These are phyloP conservation scores for Globisporangium abappressorium DNA, from an alignment of 352 stramenopile genomes.

Conservation along the genomic window DNA sequence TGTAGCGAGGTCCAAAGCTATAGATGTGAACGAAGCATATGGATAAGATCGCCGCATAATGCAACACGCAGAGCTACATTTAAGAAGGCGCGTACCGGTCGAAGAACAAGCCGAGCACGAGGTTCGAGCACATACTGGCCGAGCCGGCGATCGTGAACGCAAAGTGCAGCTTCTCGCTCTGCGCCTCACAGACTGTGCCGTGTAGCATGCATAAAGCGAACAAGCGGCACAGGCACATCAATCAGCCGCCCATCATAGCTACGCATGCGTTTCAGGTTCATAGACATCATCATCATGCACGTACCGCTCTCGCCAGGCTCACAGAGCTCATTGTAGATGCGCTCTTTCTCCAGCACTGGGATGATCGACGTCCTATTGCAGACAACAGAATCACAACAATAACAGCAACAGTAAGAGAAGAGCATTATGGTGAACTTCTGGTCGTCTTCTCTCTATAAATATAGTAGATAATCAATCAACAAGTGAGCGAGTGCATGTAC, in stretches of 20 bases:
- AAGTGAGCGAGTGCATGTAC: neutral
- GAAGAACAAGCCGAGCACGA: constrained; percentile 58
- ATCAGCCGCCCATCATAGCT: neutral
- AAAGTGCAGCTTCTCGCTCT: constrained; percentile 58
- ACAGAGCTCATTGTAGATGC: constrained; percentile 59
- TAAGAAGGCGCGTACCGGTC: constrained; percentile 25
- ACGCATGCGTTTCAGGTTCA: neutral
- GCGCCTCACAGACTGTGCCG: constrained; percentile 38
- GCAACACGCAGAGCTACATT: neutral
- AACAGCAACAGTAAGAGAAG: constrained; percentile 4
- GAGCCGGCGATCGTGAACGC: constrained; percentile 60
- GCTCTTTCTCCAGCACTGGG: constrained; percentile 54
- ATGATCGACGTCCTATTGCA: constrained; percentile 48
- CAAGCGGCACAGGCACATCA: neutral
- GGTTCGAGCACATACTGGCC: constrained; percentile 62
- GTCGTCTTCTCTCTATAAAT: neutral
- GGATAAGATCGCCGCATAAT: neutral
- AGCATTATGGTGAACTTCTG: neutral
- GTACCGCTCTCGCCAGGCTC: constrained; percentile 32
- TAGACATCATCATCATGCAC: neutral
- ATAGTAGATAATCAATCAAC: neutral
- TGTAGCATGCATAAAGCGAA: neutral
- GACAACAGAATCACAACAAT: constrained; percentile 6
- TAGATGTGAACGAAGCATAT: neutral
- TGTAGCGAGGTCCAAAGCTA: constrained; percentile 44